phyloP scores from a whole-genome alignment of 257 asterid species.

The Gentiana dahurica region DNA sequence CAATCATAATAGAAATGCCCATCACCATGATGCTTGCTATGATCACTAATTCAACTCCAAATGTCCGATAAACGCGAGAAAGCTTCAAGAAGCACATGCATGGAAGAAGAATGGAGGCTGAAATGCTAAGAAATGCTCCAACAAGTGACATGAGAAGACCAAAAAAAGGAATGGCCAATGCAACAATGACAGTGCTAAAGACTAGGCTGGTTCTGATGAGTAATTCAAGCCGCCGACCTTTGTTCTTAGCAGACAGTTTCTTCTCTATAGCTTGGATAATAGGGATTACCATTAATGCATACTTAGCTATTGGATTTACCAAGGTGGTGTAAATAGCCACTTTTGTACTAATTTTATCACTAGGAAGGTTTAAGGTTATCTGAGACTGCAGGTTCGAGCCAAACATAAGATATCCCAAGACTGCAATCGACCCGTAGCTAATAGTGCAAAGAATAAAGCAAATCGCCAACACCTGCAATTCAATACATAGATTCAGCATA shows the following conservation, averaged over 20 bases:
- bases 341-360: constrained; percentile 36
- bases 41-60: constrained; percentile 24
- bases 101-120: constrained; percentile 62
- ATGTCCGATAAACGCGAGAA: constrained; percentile 30
- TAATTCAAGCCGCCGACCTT: constrained; percentile 19
- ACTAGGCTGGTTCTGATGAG: constrained; percentile 42
- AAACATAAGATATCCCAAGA: constrained; percentile 68
- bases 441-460: constrained; percentile 54
- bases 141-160: constrained; percentile 61
- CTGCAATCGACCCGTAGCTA: constrained; percentile 61
- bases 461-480: constrained; percentile 55
- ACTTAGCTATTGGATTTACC: constrained; percentile 75
- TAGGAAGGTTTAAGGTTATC: constrained; percentile 69
- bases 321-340: constrained; percentile 75
- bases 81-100: constrained; percentile 76
- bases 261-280: constrained; percentile 43
- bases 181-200: constrained; percentile 51
- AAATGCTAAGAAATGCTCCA: constrained; percentile 55
- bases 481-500: background rate
- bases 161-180: constrained; percentile 59
- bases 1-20: constrained; percentile 37
- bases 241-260: constrained; percentile 15
- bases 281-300: constrained; percentile 59
- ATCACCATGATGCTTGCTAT: constrained; percentile 34
- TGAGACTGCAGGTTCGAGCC: constrained; percentile 57